phyloP scores from a whole-genome alignment of 179 eudicot genomes.

The Actinidia polygama region DNA sequence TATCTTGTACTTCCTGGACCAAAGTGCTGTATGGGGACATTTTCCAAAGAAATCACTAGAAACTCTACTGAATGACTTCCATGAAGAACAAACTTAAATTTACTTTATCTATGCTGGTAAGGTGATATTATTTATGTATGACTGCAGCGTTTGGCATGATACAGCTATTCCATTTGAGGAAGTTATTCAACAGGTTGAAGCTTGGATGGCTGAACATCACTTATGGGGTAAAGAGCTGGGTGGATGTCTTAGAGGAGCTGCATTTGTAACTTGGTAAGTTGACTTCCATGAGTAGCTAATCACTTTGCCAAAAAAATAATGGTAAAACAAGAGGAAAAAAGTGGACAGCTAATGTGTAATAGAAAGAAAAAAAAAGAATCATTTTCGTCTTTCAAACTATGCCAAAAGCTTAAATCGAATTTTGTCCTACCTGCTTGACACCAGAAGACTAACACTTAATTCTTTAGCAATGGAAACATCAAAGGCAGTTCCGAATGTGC shows the following conservation, averaged over 20 bases:
- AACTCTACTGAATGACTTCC: neutral
- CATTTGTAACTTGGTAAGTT: constrained; percentile 95
- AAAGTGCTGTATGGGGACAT: neutral
- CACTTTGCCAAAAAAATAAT: neutral
- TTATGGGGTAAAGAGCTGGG: constrained; percentile 62
- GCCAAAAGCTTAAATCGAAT: neutral
- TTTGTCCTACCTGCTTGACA: neutral
- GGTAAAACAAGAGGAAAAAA: too few species aligned
- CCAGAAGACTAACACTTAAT: neutral
- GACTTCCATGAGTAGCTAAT: neutral
- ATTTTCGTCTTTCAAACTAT: neutral
- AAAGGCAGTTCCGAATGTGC: neutral
- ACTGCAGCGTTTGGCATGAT: constrained; percentile 97
- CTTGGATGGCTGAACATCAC: constrained; percentile 64
- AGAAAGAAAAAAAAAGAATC: neutral
- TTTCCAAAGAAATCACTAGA: neutral
- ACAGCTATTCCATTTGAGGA: constrained; percentile 84
- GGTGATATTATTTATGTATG: constrained; percentile 22
- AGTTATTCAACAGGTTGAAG: constrained; percentile 86
- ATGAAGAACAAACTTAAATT: neutral
- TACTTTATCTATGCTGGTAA: constrained; percentile 9
- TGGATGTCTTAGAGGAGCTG: constrained; percentile 65
- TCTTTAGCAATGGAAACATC: neutral
- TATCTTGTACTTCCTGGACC: constrained; percentile 9
- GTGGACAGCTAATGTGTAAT: neutral